These are phyloP conservation scores for Epichloe festucae DNA, from an alignment of 2,329 filamentous ascomycete species.

Conservation along the genomic window DNA sequence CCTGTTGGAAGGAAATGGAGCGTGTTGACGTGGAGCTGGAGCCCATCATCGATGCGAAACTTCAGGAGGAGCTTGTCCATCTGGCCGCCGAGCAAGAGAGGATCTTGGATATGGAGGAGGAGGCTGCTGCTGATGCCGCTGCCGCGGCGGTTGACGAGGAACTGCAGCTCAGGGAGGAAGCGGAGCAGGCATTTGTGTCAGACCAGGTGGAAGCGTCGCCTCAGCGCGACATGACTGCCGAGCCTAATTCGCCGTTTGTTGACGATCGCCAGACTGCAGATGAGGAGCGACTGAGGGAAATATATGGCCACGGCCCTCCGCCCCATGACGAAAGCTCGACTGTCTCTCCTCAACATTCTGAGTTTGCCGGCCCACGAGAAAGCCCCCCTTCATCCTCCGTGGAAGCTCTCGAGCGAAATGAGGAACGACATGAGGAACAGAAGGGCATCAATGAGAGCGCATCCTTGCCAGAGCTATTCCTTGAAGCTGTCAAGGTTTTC, in stretches of 20 bases:
- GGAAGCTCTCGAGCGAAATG: constrained; percentile 17
- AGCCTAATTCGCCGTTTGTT: constrained; percentile 6
- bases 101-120: constrained; percentile 19
- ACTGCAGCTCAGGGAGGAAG: constrained; percentile 15
- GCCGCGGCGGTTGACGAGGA: constrained; percentile 6
- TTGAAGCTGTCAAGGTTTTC: constrained; percentile 40
- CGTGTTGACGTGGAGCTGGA: constrained; percentile 89
- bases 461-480: constrained; percentile 39
- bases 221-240: constrained; percentile 6
- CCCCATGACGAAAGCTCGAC: constrained; percentile 7
- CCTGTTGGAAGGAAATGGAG: constrained; percentile 97
- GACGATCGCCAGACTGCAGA: constrained; percentile 29
- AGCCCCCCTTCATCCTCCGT: constrained; percentile 10
- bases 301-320: constrained; percentile 30
- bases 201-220: constrained; percentile 8
- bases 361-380: constrained; percentile 5
- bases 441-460: constrained; percentile 26
- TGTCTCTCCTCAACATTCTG: constrained; percentile 5
- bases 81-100: constrained; percentile 34
- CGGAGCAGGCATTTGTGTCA: constrained; percentile 11
- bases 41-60: constrained; percentile 49
- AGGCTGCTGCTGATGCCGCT: constrained; percentile 8
- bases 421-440: constrained; percentile 18
- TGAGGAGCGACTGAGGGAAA: constrained; percentile 39
- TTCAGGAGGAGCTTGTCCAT: constrained; percentile 48